These are phyloP conservation scores for Aspergillus sp. DNA, from an alignment of 2,329 filamentous ascomycete genomes.

Conservation along the genomic window DNA sequence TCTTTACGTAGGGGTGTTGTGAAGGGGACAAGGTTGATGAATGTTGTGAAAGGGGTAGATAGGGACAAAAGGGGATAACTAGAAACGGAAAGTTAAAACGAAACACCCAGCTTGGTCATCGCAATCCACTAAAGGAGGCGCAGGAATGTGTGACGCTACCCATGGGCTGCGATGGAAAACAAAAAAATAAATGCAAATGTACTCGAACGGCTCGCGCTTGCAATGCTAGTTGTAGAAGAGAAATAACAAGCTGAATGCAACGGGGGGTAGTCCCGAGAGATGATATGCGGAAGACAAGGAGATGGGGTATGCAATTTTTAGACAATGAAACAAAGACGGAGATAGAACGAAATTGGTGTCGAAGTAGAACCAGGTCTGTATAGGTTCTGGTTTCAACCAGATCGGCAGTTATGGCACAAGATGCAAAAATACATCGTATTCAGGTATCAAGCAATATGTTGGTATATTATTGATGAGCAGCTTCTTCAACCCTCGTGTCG, in stretches of 20 bases:
- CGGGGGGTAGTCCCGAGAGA: constrained; percentile 33
- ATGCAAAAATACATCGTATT: constrained; percentile 8
- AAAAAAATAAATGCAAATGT: constrained; percentile 28
- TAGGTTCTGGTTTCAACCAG: constrained; percentile 11
- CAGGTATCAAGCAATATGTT: constrained; percentile 13
- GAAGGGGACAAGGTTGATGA: not conserved
- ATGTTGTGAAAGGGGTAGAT: constrained; percentile 3
- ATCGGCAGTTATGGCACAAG: constrained; percentile 19
- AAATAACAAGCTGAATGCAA: constrained; percentile 36
- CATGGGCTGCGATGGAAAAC: constrained; percentile 15
- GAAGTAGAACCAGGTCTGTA: constrained; percentile 12
- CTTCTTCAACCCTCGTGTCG: constrained; percentile 6
- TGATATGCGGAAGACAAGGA: constrained; percentile 34
- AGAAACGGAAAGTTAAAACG: constrained; percentile 7
- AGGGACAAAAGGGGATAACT: constrained; percentile 6
- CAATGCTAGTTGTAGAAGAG: constrained; percentile 48
- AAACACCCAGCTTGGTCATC: constrained; percentile 11
- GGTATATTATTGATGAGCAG: constrained; percentile 11
- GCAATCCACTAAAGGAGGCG: constrained; percentile 5
- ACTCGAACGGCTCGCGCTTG: constrained; percentile 48
- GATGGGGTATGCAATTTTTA: constrained; percentile 41
- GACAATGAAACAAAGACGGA: constrained; percentile 23
- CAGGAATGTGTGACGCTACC: constrained; percentile 12
- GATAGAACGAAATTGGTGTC: constrained; percentile 8
- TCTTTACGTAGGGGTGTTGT: constrained; percentile 14